Evolutionary conservation across 345 rosid genomes (phyloP), one percentile per base, ranked within the genome.

Genomic region (Lepidium sativum): DNA sequence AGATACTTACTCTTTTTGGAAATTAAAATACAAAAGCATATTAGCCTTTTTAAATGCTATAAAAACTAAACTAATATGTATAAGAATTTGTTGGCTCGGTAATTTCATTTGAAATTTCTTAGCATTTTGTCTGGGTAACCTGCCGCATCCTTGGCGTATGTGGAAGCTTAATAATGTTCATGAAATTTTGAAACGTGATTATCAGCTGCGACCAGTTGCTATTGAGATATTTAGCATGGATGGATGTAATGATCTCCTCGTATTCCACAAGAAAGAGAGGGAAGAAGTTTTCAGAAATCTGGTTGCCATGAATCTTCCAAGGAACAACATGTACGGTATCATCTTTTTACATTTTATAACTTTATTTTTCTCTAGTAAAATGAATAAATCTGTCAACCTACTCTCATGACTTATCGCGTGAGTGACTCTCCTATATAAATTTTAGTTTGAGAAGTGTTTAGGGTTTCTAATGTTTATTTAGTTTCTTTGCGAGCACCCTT

Each of bases 151-250:
- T 50, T 91, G 97, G 97, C 90, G 71, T 69, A 91, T 91, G 99
- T 94, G 99, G 99, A 94, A 94, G 82, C 91, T 94, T 68, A 74
- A 86, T 63, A 86, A 86, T 54, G 92, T 94, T 75, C 97, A 91
- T 68, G 99, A 94, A 82, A 81, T 94, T 70, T 80, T 91, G 79
- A 91, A 91, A 80, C 97, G 99, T 60, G 99, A 94, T 78, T 94
- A 88, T 82, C 99, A 94, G 85, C 80, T 94, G 56, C 97, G 99
- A 57, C 99, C 99, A 11, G 99, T 94, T 76, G 95, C 99, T 54
- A 71, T 94, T 79, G 99, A 94, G 85, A 78, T 94, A 78, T 94
- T 94, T 78, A 94, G 99, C 79, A 91, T 88, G 95, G 99, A 94
- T 84, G 99, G 99, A 48, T 85, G 91, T 69, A 94, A 94, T 71